Base-by-base conservation (phyloP, 805 yeast species). In the Hanseniaspora hatyaiensis region DNA sequence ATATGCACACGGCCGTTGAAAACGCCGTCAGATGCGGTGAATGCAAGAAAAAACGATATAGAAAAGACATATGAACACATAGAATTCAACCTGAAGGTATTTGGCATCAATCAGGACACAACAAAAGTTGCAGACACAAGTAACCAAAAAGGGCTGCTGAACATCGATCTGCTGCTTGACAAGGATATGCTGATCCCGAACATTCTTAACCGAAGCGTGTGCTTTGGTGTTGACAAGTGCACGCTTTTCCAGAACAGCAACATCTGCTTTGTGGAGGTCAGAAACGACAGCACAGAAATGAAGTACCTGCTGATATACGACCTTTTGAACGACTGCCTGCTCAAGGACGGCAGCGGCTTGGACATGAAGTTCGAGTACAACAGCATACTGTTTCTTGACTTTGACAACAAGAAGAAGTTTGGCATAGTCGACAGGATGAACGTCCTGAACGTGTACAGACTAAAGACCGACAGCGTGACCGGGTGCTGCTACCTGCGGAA, bases 211-310 rank as follows among this genome's bases (percentile, higher is more conserved):
- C 16, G 16, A 4, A 18, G 29, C 2, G 24, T 37, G 6, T 15
- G 29, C n/a, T 45, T 45, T 45, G 37, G 23, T 9, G 28, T 45
- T 3, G 29, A 45, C n/a, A 29, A 31, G 2, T 18, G 40, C 12
- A 16, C 32, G 16, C n/a, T 45, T 9, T 45, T 37, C 18, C 49
- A 45, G 20, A 37, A 45, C 15, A 45, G 40, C 3, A 45, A 45
- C 23, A 11, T 45, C 9, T 30, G 28, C 4, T 37, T 45, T 12
- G n/a, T 45, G 15, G 32, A 18, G 8, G 1, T 45, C 6, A 24
- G n/a, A 18, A 31, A 24, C 11, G 24, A 15, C 5, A 28, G 16
- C 6, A n/a, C 13, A 6, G 26, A 29, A n/a, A 8, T 45, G 30
- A 45, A 31, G 29, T 31, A 9, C 12, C 19, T 45, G 8, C 3